These are phyloP conservation scores for Inonotus obliquus DNA, from an alignment of 1,284 basidiomycete genomes.

Conservation along the genomic window DNA sequence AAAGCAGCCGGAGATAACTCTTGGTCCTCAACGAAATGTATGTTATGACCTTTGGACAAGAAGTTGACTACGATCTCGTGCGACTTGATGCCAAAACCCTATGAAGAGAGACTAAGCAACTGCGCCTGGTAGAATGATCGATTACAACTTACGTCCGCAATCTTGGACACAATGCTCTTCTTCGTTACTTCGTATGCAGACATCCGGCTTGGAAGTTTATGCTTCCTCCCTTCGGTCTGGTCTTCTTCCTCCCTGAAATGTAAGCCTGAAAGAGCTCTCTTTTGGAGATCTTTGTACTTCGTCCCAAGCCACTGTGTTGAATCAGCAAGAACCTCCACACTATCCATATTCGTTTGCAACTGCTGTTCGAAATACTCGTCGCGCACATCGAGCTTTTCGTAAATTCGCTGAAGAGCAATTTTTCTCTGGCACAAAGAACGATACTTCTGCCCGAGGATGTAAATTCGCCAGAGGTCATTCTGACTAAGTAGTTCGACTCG, in stretches of 20 bases:
- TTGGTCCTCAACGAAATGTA: slow-evolving; percentile 74
- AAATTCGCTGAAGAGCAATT: slow-evolving; percentile 58
- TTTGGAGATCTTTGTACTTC: slow-evolving; percentile 78
- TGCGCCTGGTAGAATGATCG: background rate
- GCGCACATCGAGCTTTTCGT: slow-evolving; percentile 54
- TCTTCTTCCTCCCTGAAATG: slow-evolving; percentile 68
- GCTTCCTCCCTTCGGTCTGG: slow-evolving; percentile 50
- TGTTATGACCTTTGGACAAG: slow-evolving; percentile 44
- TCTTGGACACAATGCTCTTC: slow-evolving; percentile 67
- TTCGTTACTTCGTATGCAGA: slow-evolving; percentile 85
- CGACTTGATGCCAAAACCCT: slow-evolving; percentile 79
- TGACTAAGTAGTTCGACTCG: slow-evolving; percentile 69
- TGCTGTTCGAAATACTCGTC: slow-evolving; percentile 74
- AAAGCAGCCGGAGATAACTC: slow-evolving; percentile 67
- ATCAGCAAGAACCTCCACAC: slow-evolving; percentile 88
- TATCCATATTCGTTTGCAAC: slow-evolving; percentile 58
- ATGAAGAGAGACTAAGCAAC: slow-evolving; percentile 16
- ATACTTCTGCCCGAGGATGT: slow-evolving; percentile 81
- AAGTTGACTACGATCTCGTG: slow-evolving; percentile 82
- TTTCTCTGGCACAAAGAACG: slow-evolving; percentile 78
- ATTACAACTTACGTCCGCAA: slow-evolving; percentile 60
- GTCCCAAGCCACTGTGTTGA: slow-evolving; percentile 88
- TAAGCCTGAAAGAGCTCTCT: slow-evolving; percentile 55
- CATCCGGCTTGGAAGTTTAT: slow-evolving; percentile 82
- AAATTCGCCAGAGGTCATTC: slow-evolving; percentile 86